A percentile compares a stretch with the other conserved stretches of the same genome.
These are phyloP conservation scores for Saussurea involucrata DNA, from an alignment of 129 eudicot species.

Conservation along the genomic window DNA sequence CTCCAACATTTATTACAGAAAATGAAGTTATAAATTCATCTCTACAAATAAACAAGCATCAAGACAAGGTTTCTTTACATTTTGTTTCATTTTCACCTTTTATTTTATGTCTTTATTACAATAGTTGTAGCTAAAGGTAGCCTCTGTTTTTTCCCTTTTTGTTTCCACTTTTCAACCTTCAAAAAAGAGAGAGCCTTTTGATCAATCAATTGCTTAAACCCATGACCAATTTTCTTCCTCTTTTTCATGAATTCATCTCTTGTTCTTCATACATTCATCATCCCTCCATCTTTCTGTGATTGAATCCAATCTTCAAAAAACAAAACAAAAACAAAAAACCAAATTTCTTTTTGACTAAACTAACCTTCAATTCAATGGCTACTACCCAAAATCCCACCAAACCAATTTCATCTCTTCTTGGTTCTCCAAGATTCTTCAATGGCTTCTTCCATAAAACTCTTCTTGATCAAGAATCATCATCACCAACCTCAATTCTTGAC, in stretches of 20 bases:
- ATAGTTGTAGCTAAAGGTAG: not conserved
- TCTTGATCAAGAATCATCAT: constrained; percentile 10
- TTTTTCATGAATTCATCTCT: constrained; percentile 3
- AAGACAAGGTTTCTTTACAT: not conserved
- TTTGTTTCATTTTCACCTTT: not conserved
- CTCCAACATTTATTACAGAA: no score
- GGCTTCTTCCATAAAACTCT: not conserved
- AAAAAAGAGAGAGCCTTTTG: not conserved
- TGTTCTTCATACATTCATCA: not conserved
- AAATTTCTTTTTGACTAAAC: not conserved
- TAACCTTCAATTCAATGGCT: constrained; percentile 2
- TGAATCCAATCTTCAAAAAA: not conserved
- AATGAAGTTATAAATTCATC: no score
- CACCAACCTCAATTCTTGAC: not conserved
- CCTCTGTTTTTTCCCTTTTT: constrained; percentile 1
- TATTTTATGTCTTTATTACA: not conserved
- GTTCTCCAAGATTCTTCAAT: constrained; percentile 1
- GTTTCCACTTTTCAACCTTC: constrained; percentile 2
- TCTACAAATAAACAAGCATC: no score
- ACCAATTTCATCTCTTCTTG: constrained; percentile 1
- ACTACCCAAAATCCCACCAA: constrained; percentile 12
- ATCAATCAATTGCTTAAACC: constrained; percentile 12
- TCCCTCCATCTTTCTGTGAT: not conserved
- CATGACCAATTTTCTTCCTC: not conserved
- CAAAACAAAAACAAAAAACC: no score